These are phyloP conservation scores for Penicillium sp. DNA, from an alignment of 2,329 filamentous ascomycete species.

Conservation along the genomic window DNA sequence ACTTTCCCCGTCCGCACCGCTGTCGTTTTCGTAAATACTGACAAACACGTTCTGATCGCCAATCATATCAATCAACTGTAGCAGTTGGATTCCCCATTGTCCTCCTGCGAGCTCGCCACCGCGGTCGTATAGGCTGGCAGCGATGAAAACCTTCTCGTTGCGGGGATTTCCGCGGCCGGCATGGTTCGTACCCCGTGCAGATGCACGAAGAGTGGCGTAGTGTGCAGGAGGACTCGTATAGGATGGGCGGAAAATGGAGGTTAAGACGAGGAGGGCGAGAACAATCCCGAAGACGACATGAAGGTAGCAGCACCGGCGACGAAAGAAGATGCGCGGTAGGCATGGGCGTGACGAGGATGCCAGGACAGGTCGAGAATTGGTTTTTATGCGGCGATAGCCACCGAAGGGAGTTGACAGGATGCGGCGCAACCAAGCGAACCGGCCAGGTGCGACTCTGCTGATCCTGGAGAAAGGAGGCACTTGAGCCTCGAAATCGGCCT, in stretches of 20 bases:
- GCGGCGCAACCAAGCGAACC: slow-evolving; percentile 27
- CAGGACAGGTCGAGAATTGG: slow-evolving; percentile 25
- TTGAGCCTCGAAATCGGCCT: slow-evolving; percentile 44
- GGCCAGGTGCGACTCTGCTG: slow-evolving; percentile 23
- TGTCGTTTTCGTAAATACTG: slow-evolving; percentile 73
- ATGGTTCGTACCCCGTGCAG: slow-evolving; percentile 29
- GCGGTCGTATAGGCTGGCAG: slow-evolving; percentile 68
- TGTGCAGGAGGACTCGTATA: slow-evolving; percentile 57
- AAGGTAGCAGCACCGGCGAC: slow-evolving; percentile 33
- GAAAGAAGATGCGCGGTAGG: slow-evolving; percentile 30
- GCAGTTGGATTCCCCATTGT: slow-evolving; percentile 62
- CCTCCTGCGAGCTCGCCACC: slow-evolving; percentile 62
- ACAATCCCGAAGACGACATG: slow-evolving; percentile 29
- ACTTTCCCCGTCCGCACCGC: slow-evolving; percentile 55
- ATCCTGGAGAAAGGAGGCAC: slow-evolving; percentile 28
- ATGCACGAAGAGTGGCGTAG: slow-evolving; percentile 45
- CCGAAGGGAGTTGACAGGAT: slow-evolving; percentile 28
- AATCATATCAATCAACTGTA: slow-evolving; percentile 64
- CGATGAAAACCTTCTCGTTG: slow-evolving; percentile 71
- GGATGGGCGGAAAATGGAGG: slow-evolving; percentile 54
- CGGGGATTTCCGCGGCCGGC: slow-evolving; percentile 52
- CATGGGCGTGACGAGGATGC: slow-evolving; percentile 25
- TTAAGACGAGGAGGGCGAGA: slow-evolving; percentile 40
- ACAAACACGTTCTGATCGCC: slow-evolving; percentile 69
- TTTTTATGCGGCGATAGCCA: slow-evolving; percentile 33